phyloP scores from a whole-genome alignment of 495 filamentous ascomycete species.

The Halenospora varia region DNA sequence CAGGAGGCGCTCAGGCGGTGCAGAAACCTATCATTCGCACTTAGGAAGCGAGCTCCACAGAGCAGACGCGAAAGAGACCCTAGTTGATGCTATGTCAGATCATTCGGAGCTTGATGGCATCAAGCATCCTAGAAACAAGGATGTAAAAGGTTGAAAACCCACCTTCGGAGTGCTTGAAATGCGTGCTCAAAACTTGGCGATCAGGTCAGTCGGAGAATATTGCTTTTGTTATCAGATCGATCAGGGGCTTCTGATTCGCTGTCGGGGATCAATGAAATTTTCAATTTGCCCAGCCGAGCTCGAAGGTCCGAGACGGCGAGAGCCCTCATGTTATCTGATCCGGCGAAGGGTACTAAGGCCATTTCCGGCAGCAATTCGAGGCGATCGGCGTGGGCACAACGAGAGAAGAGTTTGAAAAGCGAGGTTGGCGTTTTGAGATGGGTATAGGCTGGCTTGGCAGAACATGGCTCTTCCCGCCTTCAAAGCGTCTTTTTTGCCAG shows the following conservation, averaged over 20 bases:
- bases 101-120: background rate
- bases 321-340: background rate
- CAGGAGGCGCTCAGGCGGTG: background rate
- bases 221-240: slow-evolving; percentile 8
- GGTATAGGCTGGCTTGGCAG: too few relatives aligned
- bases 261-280: background rate
- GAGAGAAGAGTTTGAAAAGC: too few relatives aligned
- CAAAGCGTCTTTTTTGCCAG: background rate
- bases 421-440: too few relatives aligned
- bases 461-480: background rate
- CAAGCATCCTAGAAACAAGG: too few relatives aligned
- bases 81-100: background rate
- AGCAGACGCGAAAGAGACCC: background rate
- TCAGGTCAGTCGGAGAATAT: background rate
- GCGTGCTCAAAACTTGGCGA: too few relatives aligned
- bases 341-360: background rate
- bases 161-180: too few relatives aligned
- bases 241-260: background rate
- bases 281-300: background rate
- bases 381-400: too few relatives aligned
- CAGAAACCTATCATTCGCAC: background rate
- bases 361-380: background rate
- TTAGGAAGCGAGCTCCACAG: background rate
- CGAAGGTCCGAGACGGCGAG: too few relatives aligned
- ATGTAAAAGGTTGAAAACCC: background rate